These are phyloP conservation scores for Achaetomiella virescens DNA, from an alignment of 495 filamentous ascomycete genomes.

Conservation along the genomic window DNA sequence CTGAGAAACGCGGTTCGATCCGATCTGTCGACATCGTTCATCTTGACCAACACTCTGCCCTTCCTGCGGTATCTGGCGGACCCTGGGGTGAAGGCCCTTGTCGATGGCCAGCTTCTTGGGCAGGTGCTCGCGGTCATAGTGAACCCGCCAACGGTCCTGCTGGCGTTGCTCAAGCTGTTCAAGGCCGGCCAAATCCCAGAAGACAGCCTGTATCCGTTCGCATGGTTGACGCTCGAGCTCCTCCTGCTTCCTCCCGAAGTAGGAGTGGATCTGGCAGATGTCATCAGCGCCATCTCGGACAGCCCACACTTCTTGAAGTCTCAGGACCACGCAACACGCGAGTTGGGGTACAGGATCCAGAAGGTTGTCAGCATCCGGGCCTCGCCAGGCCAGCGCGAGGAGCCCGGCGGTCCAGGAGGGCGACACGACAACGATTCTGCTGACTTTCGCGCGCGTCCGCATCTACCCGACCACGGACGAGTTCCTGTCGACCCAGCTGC, in stretches of 20 bases:
- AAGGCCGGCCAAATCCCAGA: slow-evolving; percentile 31
- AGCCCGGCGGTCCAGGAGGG: slow-evolving; percentile 49
- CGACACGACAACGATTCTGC: slow-evolving; percentile 72
- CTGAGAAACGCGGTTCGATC: slow-evolving; percentile 46
- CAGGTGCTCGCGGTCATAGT: slow-evolving; percentile 48
- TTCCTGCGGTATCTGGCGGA: slow-evolving; percentile 36
- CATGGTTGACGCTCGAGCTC: slow-evolving; percentile 56
- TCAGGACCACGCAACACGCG: slow-evolving; percentile 17
- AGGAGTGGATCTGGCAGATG: slow-evolving; percentile 26
- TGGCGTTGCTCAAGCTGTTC: slow-evolving; percentile 45
- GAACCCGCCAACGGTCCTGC: slow-evolving; percentile 58
- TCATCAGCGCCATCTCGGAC: slow-evolving; percentile 26
- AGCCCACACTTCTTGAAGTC: slow-evolving; percentile 31
- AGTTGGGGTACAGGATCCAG: slow-evolving; percentile 28
- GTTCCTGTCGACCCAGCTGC: slow-evolving; percentile 48
- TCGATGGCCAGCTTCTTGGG: slow-evolving; percentile 49
- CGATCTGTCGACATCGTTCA: slow-evolving; percentile 44
- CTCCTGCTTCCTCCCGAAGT: slow-evolving; percentile 37
- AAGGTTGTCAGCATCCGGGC: slow-evolving; percentile 13
- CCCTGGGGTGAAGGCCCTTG: slow-evolving; percentile 46
- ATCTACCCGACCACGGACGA: slow-evolving; percentile 68
- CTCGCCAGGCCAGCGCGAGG: background rate
- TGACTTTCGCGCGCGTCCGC: slow-evolving; percentile 54
- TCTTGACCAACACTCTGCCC: slow-evolving; percentile 39
- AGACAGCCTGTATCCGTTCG: slow-evolving; percentile 42